phyloP scores from a whole-genome alignment of 257 asterid genomes.

The Solanum virginianum region DNA sequence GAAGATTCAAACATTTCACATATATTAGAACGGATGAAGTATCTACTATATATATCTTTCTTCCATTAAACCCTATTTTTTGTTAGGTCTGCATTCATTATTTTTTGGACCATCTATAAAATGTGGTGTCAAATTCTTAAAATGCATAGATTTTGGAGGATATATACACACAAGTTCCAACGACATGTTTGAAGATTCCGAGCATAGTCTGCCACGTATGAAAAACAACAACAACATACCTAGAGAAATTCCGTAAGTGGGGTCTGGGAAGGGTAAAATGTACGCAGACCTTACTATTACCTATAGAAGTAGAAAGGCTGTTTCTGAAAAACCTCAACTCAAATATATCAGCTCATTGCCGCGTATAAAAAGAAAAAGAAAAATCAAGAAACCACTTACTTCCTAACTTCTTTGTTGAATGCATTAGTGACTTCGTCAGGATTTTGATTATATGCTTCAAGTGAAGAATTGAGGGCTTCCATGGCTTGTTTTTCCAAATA shows the following conservation, averaged over 20 bases:
- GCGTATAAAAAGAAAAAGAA: neutral
- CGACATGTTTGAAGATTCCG: neutral
- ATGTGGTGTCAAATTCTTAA: neutral
- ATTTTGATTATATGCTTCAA: slow-evolving; percentile 23
- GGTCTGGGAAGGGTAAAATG: too few species aligned
- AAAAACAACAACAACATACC: too few species aligned
- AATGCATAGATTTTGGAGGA: neutral
- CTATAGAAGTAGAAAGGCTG: too few species aligned
- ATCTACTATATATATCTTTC: neutral
- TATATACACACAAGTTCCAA: neutral
- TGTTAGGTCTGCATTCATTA: neutral
- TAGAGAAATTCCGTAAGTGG: too few species aligned
- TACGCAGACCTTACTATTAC: too few species aligned
- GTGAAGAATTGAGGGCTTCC: slow-evolving; percentile 18
- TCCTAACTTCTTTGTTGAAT: slow-evolving; percentile 30
- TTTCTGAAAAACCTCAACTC: too few species aligned
- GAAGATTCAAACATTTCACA: neutral
- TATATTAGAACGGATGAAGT: neutral
- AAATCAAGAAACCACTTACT: slow-evolving; percentile 10
- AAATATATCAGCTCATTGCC: too few species aligned
- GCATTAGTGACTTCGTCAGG: slow-evolving; percentile 31
- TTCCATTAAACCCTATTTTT: neutral
- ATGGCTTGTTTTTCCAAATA: slow-evolving; percentile 19
- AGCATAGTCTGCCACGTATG: neutral
- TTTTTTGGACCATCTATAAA: neutral